Evolutionary conservation across 116 monocot species (phyloP), one percentile per base, ranked within the genome.

Genomic region (Zostera marina): DNA sequence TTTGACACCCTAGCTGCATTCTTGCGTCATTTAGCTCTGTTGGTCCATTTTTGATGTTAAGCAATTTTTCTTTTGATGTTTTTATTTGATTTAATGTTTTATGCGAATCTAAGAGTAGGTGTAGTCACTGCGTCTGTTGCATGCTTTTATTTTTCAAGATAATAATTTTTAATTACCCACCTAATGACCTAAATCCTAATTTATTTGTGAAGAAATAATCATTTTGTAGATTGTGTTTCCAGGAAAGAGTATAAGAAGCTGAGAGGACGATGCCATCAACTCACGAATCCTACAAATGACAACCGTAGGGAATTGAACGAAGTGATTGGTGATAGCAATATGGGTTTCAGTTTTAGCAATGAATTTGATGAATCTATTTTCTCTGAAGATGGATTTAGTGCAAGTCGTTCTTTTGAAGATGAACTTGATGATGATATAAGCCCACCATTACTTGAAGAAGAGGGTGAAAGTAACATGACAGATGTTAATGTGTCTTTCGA

Each of bases 171-270:
- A 8, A 56, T 51, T 51, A 17, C 20, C 9, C 20, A 49, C 49
- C 8, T 51, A n/a, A n/a, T n/a, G n/a, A n/a, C n/a, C n/a, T n/a
- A n/a, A n/a, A n/a, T n/a, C n/a, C n/a, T n/a, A 10, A 19, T 9
- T 32, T 5, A 32, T 32, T 1, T 32, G 5, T 32, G 5, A 32
- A 24, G 24, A 19, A 16, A 59, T 11, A 21, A 17, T 58, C 24
- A 54, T 41, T 13, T 56, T 39, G 19, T 43, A 12, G 3, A 19
- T 16, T 38, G 17, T 39, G 22, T 44, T 41, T 63, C 8, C 57
- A 71, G 71, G 59, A 64, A 71, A 40, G 64, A 71, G 38, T 71
- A 71, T 59, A 58, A 51, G 47, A 71, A 64, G 21, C 52, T 71
- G 59, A 71, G 71, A 58, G 8, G 48, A 11, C 49, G 41, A 17